These are phyloP conservation scores for Solanum piurae DNA, from an alignment of 257 asterid genomes.

Conservation along the genomic window DNA sequence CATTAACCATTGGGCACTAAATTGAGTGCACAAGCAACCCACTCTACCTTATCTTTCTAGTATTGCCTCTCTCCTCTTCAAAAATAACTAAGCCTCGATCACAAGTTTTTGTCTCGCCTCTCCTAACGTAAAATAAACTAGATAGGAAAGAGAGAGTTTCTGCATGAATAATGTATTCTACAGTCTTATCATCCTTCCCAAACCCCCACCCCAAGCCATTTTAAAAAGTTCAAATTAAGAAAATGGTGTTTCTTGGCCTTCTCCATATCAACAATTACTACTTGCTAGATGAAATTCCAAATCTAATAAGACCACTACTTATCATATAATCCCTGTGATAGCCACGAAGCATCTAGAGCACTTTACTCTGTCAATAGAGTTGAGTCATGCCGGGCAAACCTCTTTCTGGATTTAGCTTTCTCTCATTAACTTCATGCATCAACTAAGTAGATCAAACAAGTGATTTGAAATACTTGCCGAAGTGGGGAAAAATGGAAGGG, in stretches of 20 bases:
- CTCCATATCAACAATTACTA: not conserved
- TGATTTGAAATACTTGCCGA: not conserved
- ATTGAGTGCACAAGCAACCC: not conserved
- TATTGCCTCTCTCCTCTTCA: not conserved
- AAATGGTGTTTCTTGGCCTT: not conserved
- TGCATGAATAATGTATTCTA: not conserved
- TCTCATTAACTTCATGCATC: not conserved
- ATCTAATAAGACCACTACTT: not conserved
- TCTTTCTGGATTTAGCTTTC: not conserved
- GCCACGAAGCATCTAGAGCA: not conserved
- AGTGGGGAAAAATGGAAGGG: not conserved
- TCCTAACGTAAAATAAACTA: not conserved
- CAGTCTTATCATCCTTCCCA: not conserved
- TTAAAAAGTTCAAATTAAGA: not conserved
- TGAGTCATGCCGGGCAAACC: not conserved
- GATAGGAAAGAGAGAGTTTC: not conserved
- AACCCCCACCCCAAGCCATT: not conserved
- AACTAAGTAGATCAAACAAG: not conserved
- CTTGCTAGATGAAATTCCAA: not conserved
- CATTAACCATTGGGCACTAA: not conserved
- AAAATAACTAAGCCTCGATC: not conserved
- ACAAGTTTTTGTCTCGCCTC: not conserved
- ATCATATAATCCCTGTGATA: not conserved
- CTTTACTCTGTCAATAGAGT: not conserved
- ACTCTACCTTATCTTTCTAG: not conserved